These are phyloP conservation scores for Paramecium sexaurelia DNA, from an alignment of 73 alveolate species.

Conservation along the genomic window DNA sequence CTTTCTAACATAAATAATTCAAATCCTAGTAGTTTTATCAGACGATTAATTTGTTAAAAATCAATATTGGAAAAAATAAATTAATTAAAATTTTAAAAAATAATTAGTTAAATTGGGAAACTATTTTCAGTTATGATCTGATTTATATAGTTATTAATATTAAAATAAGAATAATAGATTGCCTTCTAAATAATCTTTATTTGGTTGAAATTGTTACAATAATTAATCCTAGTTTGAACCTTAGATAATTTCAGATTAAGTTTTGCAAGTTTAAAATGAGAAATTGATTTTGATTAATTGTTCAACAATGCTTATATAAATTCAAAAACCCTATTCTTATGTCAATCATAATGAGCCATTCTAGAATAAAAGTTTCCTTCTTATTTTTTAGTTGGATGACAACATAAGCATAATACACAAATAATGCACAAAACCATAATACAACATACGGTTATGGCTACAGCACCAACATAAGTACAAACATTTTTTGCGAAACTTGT, in stretches of 20 bases:
- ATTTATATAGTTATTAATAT: no score
- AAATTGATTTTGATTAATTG: background rate
- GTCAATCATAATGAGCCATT: slow-evolving; percentile 17
- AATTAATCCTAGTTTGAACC: no score
- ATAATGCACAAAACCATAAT: background rate
- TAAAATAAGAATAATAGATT: no score
- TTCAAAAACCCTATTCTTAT: background rate
- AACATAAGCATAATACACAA: background rate
- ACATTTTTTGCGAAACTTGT: background rate
- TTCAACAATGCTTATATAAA: background rate
- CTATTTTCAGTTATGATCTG: no score
- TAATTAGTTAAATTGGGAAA: no score
- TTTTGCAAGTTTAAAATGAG: background rate
- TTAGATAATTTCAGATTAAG: background rate
- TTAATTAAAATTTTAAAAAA: no score
- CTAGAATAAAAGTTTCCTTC: slow-evolving; percentile 22
- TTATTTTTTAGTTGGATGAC: slow-evolving; percentile 1
- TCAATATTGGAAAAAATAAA: no score
- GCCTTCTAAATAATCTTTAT: no score
- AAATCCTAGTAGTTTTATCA: no score
- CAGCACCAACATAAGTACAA: background rate
- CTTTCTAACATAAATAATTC: no score
- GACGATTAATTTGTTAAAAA: no score
- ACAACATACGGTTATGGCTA: background rate
- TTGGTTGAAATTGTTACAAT: no score